Evolutionary conservation across 306 rosid species (phyloP).

Genomic region (Prunus dulcis): DNA sequence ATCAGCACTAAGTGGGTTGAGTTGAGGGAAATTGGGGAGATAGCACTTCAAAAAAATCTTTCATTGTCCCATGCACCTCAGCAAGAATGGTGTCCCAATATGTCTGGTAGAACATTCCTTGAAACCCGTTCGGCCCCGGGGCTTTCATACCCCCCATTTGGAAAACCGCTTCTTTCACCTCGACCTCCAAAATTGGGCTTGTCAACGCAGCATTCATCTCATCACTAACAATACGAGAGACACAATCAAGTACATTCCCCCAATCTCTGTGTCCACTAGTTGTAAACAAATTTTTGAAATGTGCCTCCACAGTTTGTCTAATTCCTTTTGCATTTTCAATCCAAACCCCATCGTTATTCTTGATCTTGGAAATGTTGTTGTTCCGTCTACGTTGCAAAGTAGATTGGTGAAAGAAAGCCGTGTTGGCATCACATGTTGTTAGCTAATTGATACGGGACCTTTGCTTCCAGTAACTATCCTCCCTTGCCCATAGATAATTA

Average conservation of each 20-base stretch:
- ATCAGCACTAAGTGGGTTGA: not conserved
- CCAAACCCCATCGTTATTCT: accelerated
- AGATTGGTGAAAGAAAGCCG: no score
- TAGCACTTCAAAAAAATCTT: no score
- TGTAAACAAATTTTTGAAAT: not conserved
- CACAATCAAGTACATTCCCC: not conserved
- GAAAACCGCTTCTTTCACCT: not conserved
- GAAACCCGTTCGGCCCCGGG: not conserved
- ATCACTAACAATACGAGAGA: accelerated
- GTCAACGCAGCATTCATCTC: not conserved
- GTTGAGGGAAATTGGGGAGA: accelerated
- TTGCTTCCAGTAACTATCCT: no score
- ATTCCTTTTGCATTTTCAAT: not conserved
- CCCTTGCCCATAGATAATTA: no score
- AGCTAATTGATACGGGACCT: no score
- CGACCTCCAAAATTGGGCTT: accelerated
- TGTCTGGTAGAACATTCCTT: not conserved
- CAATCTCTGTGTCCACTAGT: not conserved
- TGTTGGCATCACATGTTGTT: no score
- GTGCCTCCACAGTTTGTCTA: accelerated
- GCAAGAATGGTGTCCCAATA: not conserved
- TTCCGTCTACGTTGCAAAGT: no score
- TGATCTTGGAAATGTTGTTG: no score
- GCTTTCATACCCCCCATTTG: not conserved
- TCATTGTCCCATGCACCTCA: accelerated